These are phyloP conservation scores for Aristolochia contorta DNA, from an alignment of 164 flowering plant genomes.

Conservation along the genomic window DNA sequence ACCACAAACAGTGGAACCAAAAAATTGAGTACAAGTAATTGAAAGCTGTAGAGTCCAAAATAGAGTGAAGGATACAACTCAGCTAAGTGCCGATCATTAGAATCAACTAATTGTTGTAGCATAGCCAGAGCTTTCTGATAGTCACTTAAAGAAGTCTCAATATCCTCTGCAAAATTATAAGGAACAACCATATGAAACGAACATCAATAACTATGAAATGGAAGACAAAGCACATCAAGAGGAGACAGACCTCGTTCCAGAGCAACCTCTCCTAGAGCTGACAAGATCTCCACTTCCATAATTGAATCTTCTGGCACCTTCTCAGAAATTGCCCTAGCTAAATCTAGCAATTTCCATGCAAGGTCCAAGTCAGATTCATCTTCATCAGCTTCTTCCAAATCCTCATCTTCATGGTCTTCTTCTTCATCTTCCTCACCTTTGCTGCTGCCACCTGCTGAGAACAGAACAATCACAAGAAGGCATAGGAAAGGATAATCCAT, in stretches of 20 bases:
- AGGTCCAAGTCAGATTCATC: slow-evolving; percentile 96
- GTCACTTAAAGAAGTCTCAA: slow-evolving; percentile 86
- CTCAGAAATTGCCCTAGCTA: slow-evolving; percentile 90
- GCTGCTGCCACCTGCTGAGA: slow-evolving; percentile 16
- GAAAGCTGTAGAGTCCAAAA: neutral
- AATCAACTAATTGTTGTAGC: slow-evolving; percentile 76
- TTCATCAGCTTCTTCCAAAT: slow-evolving; percentile 76
- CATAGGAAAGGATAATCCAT: too few species aligned
- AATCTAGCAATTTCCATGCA: slow-evolving; percentile 95
- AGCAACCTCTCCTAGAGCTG: slow-evolving; percentile 88
- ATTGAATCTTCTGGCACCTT: slow-evolving; percentile 61
- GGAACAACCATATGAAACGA: neutral
- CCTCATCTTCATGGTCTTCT: slow-evolving; percentile 43
- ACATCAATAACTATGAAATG: neutral
- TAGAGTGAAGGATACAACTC: slow-evolving; percentile 68
- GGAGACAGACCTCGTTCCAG: slow-evolving; percentile 73
- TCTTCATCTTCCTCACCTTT: slow-evolving; percentile 41
- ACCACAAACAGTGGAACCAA: too few species aligned
- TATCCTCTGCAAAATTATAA: slow-evolving; percentile 60
- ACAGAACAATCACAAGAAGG: neutral
- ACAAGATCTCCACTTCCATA: slow-evolving; percentile 81
- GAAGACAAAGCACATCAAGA: neutral
- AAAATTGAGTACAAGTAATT: neutral
- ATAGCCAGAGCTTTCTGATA: slow-evolving; percentile 72
- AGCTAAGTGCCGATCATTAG: slow-evolving; percentile 75